Evolutionary conservation across 2,329 filamentous ascomycete genomes (phyloP).

Genomic region (Neobulgaria alba): DNA sequence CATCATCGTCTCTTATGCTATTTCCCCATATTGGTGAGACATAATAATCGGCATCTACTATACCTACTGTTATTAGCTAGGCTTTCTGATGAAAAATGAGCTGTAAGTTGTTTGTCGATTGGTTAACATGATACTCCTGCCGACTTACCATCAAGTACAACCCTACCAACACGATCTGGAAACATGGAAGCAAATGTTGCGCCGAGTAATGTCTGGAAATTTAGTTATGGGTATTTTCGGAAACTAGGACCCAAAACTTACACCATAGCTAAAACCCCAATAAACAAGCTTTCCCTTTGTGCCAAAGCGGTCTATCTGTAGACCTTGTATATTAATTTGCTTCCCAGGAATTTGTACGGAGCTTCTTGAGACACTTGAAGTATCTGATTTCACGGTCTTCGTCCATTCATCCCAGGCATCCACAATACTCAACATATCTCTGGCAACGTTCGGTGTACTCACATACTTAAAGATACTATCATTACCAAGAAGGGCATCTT

Average conservation of each 20-base stretch:
- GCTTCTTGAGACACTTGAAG: background rate
- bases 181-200: conserved; percentile 39
- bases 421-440: conserved; percentile 31
- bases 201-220: conserved; percentile 28
- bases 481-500: conserved; percentile 20
- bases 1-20: background rate
- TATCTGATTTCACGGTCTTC: background rate
- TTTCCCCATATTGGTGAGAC: conserved; percentile 16
- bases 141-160: conserved; percentile 28
- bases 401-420: conserved; percentile 27
- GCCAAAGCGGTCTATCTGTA: conserved; percentile 6
- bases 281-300: conserved; percentile 30
- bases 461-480: conserved; percentile 25
- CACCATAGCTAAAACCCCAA: conserved; percentile 42
- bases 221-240: background rate
- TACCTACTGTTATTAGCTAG: conserved; percentile 30
- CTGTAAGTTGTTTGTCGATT: no score
- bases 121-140: no score
- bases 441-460: conserved; percentile 28
- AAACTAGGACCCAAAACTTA: conserved; percentile 6
- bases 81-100: no score
- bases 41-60: conserved; percentile 24
- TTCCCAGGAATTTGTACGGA: background rate
- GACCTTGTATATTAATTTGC: background rate
- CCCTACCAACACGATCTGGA: conserved; percentile 34